Evolutionary conservation across 805 yeast genomes (phyloP).

Genomic region (Metschnikowia anglica): DNA sequence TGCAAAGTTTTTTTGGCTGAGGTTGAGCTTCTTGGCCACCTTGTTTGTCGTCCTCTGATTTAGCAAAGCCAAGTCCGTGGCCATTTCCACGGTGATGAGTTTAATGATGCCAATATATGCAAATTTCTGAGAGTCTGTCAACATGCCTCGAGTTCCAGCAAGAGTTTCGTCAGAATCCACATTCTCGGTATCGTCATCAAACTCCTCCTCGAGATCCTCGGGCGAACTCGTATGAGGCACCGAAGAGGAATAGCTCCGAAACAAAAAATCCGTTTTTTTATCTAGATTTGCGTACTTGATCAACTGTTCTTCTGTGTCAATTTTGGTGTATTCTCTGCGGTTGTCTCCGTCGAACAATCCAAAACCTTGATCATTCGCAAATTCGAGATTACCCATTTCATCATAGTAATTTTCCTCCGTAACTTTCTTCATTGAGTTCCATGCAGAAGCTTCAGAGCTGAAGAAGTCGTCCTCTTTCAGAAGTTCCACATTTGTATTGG

Average conservation of each 20-base stretch:
- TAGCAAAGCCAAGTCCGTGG: slow-evolving; percentile 67
- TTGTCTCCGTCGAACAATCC: slow-evolving; percentile 40
- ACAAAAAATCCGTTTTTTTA: slow-evolving; percentile 52
- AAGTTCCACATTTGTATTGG: not conserved
- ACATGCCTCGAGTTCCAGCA: slow-evolving; percentile 74
- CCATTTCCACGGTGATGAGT: slow-evolving; percentile 75
- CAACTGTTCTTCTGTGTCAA: slow-evolving; percentile 84
- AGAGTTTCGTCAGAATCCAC: slow-evolving; percentile 62
- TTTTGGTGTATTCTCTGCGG: slow-evolving; percentile 79
- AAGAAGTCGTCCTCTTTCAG: slow-evolving; percentile 34
- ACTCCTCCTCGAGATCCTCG: slow-evolving; percentile 30
- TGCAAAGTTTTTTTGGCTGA: slow-evolving; percentile 74
- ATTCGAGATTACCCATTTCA: slow-evolving; percentile 67
- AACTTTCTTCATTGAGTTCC: slow-evolving; percentile 88
- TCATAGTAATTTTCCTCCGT: slow-evolving; percentile 78
- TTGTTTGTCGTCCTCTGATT: slow-evolving; percentile 51
- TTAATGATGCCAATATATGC: slow-evolving; percentile 89
- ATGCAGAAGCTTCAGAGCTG: slow-evolving; percentile 47
- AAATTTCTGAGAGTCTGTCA: slow-evolving; percentile 79
- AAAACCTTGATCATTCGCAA: slow-evolving; percentile 28
- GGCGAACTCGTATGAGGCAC: slow-evolving; percentile 24
- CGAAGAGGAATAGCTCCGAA: slow-evolving; percentile 25
- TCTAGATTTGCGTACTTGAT: slow-evolving; percentile 58
- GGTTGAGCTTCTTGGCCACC: slow-evolving; percentile 58
- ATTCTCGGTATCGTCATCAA: slow-evolving; percentile 41